phyloP scores from a whole-genome alignment of 768 basidiomycete species.

The Pleurotus cornucopiae region DNA sequence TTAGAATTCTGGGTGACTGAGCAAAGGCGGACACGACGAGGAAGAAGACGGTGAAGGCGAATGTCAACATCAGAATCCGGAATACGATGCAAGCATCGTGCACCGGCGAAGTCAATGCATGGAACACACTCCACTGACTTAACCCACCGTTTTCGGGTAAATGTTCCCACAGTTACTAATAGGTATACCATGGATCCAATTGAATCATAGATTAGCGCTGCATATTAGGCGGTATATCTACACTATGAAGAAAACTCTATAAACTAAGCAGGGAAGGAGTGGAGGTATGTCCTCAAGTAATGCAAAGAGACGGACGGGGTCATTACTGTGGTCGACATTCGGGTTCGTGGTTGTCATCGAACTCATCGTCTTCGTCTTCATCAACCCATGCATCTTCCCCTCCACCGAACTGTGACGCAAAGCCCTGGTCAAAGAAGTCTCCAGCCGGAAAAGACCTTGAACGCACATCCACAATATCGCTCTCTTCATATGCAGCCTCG shows the following conservation, averaged over 20 bases:
- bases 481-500: constrained; percentile 68
- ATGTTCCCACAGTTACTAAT: not conserved
- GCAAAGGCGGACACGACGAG: constrained; percentile 7
- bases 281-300: not conserved
- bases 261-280: not conserved
- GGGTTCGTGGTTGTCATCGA: constrained; percentile 31
- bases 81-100: constrained; percentile 2
- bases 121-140: too few relatives aligned
- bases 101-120: not conserved
- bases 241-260: not conserved
- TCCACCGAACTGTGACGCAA: constrained; percentile 68
- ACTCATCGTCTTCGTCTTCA: constrained; percentile 62
- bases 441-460: constrained; percentile 70
- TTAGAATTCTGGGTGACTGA: constrained; percentile 37
- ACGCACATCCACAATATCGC: constrained; percentile 82
- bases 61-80: constrained; percentile 2
- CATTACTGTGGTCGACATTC: constrained; percentile 60
- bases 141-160: too few relatives aligned
- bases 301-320: not conserved
- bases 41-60: constrained; percentile 5
- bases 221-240: not conserved
- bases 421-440: constrained; percentile 76
- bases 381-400: constrained; percentile 71
- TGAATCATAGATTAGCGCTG: not conserved
- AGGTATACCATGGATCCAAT: not conserved